Base-by-base conservation (phyloP, 192 early-diverging fungal species). In the Borealophlyctis nickersoniae region DNA sequence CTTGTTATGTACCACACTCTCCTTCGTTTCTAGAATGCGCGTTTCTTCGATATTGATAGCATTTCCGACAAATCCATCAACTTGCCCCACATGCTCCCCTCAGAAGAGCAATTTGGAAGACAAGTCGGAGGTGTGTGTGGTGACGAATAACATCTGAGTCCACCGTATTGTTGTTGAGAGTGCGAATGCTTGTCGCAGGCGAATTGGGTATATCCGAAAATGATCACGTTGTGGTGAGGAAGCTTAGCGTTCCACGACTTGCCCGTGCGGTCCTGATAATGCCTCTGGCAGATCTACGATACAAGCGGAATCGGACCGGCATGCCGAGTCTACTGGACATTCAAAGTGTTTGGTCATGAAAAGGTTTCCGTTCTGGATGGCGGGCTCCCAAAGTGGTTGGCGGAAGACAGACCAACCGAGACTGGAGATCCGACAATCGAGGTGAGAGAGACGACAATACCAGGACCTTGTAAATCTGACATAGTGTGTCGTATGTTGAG, bases 11-110 rank as follows among this genome's bases (percentile, higher is more conserved):
- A 11, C 29, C 48, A 27, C 19, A 49, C 3, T 68, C 39, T n/a
- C 5, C 29, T 3, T 9, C 11, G 33, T 49, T 27, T 19, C n/a
- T 19, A 81, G 33, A 79, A 83, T 58, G 88, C 93, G 4, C 88
- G 81, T 32, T 95, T 90, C 73, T 95, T 98, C 71, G 92, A 93
- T 56, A 92, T 98, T 55, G 96, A 96, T 72, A 75, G 74, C 9
- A 80, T 92, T 55, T 88, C 91, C 52, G 93, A 96, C 69, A 74
- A 80, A 30, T 66, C 81, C 22, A 80, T 65, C 34, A 32, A 75
- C 63, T 71, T 95, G 24, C 96, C 96, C 11, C 96, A 98, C 65
- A 95, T 96, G 94, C 80, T 96, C 31, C 96, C 96, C 0, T 73
- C 82, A 24, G 69, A 82, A 9, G 69, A 76, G 36, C 75, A 79